Percentiles rank a stretch among this genome's conserved stretches.
These are phyloP conservation scores for Gossypium gossypioides DNA, from an alignment of 441 rosid genomes.

Conservation along the genomic window DNA sequence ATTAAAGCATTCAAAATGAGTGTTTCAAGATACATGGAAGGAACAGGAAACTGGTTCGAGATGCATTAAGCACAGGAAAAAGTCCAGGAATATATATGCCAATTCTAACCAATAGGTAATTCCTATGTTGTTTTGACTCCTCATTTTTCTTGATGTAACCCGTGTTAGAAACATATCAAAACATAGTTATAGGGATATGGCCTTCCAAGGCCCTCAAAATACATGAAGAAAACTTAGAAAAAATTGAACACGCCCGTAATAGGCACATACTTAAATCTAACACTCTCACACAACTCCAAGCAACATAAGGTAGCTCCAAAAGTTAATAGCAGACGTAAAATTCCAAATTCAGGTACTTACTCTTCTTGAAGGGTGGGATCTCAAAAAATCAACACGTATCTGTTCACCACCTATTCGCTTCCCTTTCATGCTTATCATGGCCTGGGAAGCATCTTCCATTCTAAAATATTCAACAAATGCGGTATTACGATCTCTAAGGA, in stretches of 20 bases:
- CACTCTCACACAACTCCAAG: neutral
- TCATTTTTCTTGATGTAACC: neutral
- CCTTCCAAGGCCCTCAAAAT: neutral
- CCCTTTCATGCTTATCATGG: slow-evolving; percentile 71
- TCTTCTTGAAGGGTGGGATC: slow-evolving; percentile 56
- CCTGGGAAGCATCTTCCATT: slow-evolving; percentile 69
- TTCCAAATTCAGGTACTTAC: slow-evolving; percentile 38
- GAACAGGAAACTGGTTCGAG: neutral
- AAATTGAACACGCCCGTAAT: neutral
- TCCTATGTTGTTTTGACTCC: neutral
- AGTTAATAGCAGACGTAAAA: neutral
- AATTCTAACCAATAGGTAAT: neutral
- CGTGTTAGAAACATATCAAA: neutral
- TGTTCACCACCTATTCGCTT: slow-evolving; percentile 67
- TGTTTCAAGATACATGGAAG: slow-evolving; percentile 2
- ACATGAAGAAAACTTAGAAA: neutral
- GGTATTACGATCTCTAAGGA: slow-evolving; percentile 63
- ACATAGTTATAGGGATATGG: neutral
- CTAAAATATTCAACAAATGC: slow-evolving; percentile 56
- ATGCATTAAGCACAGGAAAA: neutral
- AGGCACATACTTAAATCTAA: neutral
- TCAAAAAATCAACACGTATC: slow-evolving; percentile 83
- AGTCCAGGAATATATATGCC: neutral
- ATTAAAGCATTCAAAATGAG: neutral
- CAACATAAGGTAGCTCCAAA: neutral